Conservation (phyloP, 805 yeast species). For the Ogataea parapolymorpha region DNA sequence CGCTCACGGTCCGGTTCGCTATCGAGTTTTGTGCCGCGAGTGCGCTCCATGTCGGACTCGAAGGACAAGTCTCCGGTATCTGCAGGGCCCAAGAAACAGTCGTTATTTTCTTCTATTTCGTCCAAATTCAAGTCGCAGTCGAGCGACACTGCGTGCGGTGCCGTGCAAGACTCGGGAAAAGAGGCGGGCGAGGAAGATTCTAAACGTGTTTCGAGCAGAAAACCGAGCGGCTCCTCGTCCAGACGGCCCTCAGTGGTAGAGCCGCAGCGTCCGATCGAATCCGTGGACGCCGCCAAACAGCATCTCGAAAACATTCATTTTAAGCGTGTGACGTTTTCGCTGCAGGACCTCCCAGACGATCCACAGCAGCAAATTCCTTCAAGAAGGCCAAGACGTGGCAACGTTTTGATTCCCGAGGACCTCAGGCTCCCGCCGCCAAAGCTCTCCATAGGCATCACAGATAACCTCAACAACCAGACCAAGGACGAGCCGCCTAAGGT, state of each 20-base stretch:
- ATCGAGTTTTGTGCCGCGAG: conserved; percentile 14
- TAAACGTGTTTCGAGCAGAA: neutral
- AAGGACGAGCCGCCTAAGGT: conserved; percentile 30
- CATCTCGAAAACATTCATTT: conserved; percentile 33
- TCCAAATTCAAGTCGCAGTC: conserved; percentile 30
- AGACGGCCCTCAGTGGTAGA: conserved; percentile 5
- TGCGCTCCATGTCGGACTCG: conserved; percentile 17
- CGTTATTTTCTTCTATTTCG: conserved; percentile 33
- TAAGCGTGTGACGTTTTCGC: conserved; percentile 49
- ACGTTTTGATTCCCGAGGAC: conserved; percentile 64
- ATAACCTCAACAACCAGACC: conserved; percentile 35
- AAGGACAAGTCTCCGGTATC: conserved; percentile 15
- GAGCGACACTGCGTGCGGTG: conserved; percentile 7
- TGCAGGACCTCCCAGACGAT: conserved; percentile 45
- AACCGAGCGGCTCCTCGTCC: neutral
- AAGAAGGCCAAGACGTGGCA: conserved; percentile 50
- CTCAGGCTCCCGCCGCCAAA: conserved; percentile 58
- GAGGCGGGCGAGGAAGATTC: neutral
- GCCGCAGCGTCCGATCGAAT: neutral
- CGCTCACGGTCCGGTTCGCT: conserved; percentile 21
- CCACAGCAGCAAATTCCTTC: conserved; percentile 65
- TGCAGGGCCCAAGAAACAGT: conserved; percentile 22
- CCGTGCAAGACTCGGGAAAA: neutral
- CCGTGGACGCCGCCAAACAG: conserved; percentile 6
- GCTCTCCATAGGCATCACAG: conserved; percentile 66